Conservation (phyloP, 768 basidiomycete species). For the Solioccasus polychromus region DNA sequence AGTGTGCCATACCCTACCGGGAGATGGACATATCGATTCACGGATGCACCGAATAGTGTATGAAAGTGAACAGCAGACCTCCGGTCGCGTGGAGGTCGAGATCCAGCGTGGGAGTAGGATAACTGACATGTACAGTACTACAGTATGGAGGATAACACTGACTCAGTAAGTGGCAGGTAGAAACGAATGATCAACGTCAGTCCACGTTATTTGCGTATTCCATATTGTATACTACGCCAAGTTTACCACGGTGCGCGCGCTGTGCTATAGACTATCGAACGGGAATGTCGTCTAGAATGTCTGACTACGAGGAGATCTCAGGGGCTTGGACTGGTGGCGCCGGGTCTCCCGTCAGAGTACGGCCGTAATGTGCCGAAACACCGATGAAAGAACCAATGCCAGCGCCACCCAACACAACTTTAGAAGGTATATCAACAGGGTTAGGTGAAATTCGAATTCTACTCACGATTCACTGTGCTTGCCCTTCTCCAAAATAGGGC, state of each 20-base stretch:
- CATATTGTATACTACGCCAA: no score
- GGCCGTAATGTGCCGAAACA: slow-evolving; percentile 52
- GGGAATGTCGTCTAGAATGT: not conserved
- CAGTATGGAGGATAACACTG: no score
- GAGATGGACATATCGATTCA: no score
- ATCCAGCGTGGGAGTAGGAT: no score
- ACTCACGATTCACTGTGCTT: slow-evolving; percentile 53
- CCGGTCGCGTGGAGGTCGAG: no score
- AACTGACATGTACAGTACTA: no score
- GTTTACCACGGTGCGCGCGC: no score
- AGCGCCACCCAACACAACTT: slow-evolving; percentile 72
- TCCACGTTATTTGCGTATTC: no score
- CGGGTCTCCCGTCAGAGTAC: slow-evolving; percentile 53
- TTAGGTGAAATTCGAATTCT: slow-evolving; percentile 13
- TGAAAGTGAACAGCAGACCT: not conserved
- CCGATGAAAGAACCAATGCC: slow-evolving; percentile 65
- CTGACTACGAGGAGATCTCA: slow-evolving; percentile 18
- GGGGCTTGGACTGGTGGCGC: slow-evolving; percentile 41
- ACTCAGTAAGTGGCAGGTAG: no score
- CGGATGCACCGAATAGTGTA: not conserved
- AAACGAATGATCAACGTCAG: no score
- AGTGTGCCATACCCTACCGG: not conserved
- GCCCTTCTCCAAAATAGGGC: slow-evolving; percentile 75
- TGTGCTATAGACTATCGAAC: no score
- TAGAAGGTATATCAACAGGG: not conserved